Evolutionary conservation across 2,329 filamentous ascomycete species (phyloP).

Genomic region (Ophiostoma perfectum): DNA sequence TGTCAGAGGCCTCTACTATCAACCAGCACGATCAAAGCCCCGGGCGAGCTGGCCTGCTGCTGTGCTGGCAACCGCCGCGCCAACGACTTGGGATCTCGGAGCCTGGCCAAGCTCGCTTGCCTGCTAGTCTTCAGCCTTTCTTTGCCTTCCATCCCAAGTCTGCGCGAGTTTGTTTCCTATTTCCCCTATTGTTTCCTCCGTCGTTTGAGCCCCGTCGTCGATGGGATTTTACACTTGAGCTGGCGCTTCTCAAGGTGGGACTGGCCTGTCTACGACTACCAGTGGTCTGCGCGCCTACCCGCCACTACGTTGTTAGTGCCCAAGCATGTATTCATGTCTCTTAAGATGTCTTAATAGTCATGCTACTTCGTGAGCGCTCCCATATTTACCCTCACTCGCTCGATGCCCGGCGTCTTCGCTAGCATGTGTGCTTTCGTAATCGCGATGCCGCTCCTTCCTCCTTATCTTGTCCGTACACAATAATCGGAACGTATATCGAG

Average conservation of each 20-base stretch:
- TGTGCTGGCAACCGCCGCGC: constrained; percentile 19
- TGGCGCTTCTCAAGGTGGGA: background rate
- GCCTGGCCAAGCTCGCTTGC: background rate
- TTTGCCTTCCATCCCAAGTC: background rate
- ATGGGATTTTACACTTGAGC: background rate
- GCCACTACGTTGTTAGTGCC: no score
- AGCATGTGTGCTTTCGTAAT: no score
- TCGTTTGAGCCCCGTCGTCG: background rate
- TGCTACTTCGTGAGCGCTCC: no score
- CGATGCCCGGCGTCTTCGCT: no score
- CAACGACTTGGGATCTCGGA: constrained; percentile 14
- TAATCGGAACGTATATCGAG: no score
- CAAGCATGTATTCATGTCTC: no score
- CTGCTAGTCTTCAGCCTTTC: background rate
- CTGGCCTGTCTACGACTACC: background rate
- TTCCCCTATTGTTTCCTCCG: no score
- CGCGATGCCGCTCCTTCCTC: no score
- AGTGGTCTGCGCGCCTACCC: background rate
- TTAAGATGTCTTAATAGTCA: no score
- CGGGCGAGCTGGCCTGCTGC: constrained; percentile 18
- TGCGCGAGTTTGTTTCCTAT: background rate
- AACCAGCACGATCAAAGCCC: background rate
- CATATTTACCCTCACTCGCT: no score
- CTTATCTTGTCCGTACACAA: no score
- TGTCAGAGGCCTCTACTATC: background rate